phyloP scores from a whole-genome alignment of 2,329 filamentous ascomycete genomes.

The Fusarium liriodendri region DNA sequence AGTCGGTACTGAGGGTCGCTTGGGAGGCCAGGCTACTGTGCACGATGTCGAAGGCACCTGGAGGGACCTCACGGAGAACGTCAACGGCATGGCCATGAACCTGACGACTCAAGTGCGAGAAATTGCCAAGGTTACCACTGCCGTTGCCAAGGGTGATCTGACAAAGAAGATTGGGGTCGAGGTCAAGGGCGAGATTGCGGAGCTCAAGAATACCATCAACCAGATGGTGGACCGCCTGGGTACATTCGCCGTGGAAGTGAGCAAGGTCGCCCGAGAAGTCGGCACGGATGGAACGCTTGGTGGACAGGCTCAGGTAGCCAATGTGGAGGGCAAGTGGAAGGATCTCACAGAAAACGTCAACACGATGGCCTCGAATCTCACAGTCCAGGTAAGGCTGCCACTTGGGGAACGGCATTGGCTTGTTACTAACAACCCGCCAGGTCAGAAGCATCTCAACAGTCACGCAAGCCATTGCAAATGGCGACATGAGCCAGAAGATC shows the following conservation, averaged over 20 bases:
- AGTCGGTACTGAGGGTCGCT: conserved; percentile 93
- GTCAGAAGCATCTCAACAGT: conserved; percentile 94
- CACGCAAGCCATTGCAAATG: conserved; percentile 93
- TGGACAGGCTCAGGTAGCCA: conserved; percentile 92
- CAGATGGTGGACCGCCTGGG: conserved; percentile 98
- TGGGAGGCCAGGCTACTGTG: conserved; percentile 94
- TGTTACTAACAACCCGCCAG: conserved; percentile 49
- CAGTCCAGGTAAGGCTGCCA: conserved; percentile 63
- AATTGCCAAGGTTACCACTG: conserved; percentile 96
- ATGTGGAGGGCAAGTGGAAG: conserved; percentile 98
- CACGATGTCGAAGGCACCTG: conserved; percentile 98
- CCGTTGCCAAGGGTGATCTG: conserved; percentile 92
- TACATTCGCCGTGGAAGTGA: conserved; percentile 96
- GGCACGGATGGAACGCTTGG: conserved; percentile 95
- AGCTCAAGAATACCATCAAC: conserved; percentile 97
- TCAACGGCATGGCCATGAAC: conserved; percentile 99
- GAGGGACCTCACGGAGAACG: conserved; percentile 94
- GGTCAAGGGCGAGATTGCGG: conserved; percentile 92
- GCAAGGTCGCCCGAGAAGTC: conserved; percentile 94
- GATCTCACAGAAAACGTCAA: conserved; percentile 93
- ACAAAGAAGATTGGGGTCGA: conserved; percentile 97
- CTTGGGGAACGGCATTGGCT: neutral
- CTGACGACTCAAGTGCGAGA: conserved; percentile 97
- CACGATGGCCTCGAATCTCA: conserved; percentile 77
- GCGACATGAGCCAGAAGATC: conserved; percentile 96